A percentile compares a stretch with the other conserved stretches of the same genome.
Evolutionary conservation across 2,329 filamentous ascomycete genomes (phyloP).

Genomic region (Ophiostoma piceae): DNA sequence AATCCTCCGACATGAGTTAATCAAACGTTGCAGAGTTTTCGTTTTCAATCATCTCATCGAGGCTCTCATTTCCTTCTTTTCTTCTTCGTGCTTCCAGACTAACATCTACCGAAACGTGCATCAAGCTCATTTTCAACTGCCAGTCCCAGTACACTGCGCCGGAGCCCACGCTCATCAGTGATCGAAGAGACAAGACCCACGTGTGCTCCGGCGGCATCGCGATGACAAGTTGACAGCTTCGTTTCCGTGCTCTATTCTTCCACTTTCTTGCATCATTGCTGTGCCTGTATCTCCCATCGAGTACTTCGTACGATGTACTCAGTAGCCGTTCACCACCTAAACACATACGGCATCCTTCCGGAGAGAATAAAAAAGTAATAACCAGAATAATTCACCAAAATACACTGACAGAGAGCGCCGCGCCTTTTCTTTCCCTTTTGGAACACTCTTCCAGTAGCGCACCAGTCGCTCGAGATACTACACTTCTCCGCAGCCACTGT

Average conservation of each 20-base stretch:
- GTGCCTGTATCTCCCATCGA: neutral
- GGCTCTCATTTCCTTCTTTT: neutral
- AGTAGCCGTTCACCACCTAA: neutral
- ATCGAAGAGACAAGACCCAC: neutral
- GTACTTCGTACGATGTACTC: neutral
- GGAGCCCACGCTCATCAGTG: neutral
- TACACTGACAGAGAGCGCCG: neutral
- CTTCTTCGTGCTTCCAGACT: neutral
- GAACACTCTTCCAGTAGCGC: conserved; percentile 9
- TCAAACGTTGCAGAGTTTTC: conserved; percentile 1
- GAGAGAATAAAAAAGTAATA: neutral
- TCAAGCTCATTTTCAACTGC: neutral
- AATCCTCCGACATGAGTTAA: neutral
- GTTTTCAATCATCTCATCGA: neutral
- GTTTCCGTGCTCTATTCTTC: neutral
- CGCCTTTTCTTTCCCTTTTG: conserved; percentile 24
- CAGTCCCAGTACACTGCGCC: neutral
- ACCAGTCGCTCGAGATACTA: neutral
- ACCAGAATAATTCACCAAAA: neutral
- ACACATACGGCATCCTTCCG: conserved; percentile 8
- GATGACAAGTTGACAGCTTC: neutral
- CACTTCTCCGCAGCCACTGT: neutral
- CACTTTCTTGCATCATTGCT: conserved; percentile 1
- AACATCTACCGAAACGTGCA: conserved; percentile 8
- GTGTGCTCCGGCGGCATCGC: neutral